Base-by-base conservation (phyloP, 1,284 basidiomycete species). In the Ustilago bromivora region DNA sequence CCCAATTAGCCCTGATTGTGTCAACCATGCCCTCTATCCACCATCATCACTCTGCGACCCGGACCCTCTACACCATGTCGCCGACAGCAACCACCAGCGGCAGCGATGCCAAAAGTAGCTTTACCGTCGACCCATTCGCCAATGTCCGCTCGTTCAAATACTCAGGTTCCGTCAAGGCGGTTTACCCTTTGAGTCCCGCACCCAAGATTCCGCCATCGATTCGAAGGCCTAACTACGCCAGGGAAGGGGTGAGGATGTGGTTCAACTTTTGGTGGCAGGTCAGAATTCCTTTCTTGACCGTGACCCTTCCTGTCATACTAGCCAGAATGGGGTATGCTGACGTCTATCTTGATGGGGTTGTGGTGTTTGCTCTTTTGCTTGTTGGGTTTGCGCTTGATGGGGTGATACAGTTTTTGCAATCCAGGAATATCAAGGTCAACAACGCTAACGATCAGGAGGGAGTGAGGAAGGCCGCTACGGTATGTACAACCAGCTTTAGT, bases 171-270 rank as follows among this genome's bases (percentile, higher is more conserved):
- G 62, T 85, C 56, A 76, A 75, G 47, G 80, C 84, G 10, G 67
- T 67, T 31, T 86, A 86, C 64, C 84, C 84, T 31, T 71, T 86
- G 61, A 76, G 77, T 41, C 79, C 82, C 17, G 84, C 81, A 66
- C 58, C 78, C 54, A 77, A 76, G 69, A 76, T 86, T 53, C 84
- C 84, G 11, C 62, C 78, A n/a, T 58, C 71, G 49, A 84, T 86
- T 61, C 70, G 76, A 60, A 71, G 77, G 52, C 84, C 84, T 41
- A 85, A 86, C 63, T 86, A 86, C 73, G 83, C 83, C 17, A 78
- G 83, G 57, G 84, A 86, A 80, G 79, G 78, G 72, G 83, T 86
- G 79, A 73, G 84, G 47, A 67, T 64, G 53, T 71, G 63, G 69
- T 53, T 78, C 41, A 32, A 52, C 31, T 78, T 72, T 41, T 78